Base-by-base conservation (phyloP, 2,329 filamentous ascomycete species). In the Venturia aucupariae region DNA sequence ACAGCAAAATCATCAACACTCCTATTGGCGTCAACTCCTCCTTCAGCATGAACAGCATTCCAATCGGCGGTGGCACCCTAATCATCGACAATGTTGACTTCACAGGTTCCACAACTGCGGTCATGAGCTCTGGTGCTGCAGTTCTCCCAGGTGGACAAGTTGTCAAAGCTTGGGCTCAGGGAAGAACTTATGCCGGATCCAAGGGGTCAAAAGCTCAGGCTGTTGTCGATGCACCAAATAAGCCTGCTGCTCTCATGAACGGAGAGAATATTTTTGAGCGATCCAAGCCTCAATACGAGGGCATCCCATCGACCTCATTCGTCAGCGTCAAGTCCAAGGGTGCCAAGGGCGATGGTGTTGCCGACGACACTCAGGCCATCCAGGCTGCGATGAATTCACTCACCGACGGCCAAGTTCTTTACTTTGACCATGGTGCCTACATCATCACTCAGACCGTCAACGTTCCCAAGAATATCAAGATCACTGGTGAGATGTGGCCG, bases 31-130 rank as follows among this genome's bases (percentile, higher is more conserved):
- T 97, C 71, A 84, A 84, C 69, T 93, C 91, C 32, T 84, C 88
- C 1, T 96, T 90, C 65, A 82, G 86, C 11, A 90, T 88, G 77
- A 81, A 83, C 69, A 85, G 83, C 64, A 81, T 86, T 65, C 81
- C 85, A 27, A 77, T 81, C 64, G 90, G 89, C 69, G 93, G 92
- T 71, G 90, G 90, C 66, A 90, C 90, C 17, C 82, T 97, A 57
- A 83, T 96, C 68, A 76, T 97, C 13, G 90, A 96, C 77, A 97
- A 97, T 69, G 90, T 95, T 41, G 91, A 97, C 77, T 91, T 97
- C 68, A 79, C 80, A 60, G 86, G 85, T 64, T 85, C 90, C 63
- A 80, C 82, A 7, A 81, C 84, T 30, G 90, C 90, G 39, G 84
- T 97, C 63, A 80, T 84, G 63, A 77, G 79, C 62, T 80, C 78